These are phyloP conservation scores for Leptomonas pyrrhocoris DNA, from an alignment of 208 protist species.

Conservation along the genomic window DNA sequence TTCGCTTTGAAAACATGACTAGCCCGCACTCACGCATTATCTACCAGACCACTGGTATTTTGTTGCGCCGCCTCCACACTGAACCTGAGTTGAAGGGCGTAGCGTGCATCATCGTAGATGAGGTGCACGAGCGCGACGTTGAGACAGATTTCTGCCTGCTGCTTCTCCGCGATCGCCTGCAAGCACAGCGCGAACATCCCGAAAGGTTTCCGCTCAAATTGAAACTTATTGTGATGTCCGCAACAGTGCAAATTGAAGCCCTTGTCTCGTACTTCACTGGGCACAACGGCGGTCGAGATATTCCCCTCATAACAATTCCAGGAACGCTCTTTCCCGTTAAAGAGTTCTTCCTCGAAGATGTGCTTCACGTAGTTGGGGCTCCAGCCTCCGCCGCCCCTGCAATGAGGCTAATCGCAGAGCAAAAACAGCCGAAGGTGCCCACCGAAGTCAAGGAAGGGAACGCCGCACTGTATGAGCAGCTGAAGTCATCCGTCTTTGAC, in stretches of 20 bases:
- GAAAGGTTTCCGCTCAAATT: slow-evolving; percentile 50
- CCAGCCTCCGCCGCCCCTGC: slow-evolving; percentile 34
- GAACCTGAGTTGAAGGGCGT: slow-evolving; percentile 89
- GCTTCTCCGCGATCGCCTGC: slow-evolving; percentile 71
- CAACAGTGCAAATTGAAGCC: slow-evolving; percentile 83
- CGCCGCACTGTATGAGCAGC: slow-evolving; percentile 50
- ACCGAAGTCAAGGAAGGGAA: slow-evolving; percentile 3
- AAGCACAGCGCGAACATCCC: slow-evolving; percentile 49
- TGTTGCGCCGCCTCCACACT: slow-evolving; percentile 95
- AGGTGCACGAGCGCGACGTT: slow-evolving; percentile 88
- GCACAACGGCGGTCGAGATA: slow-evolving; percentile 30
- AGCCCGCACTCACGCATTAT: slow-evolving; percentile 93
- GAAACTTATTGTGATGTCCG: slow-evolving; percentile 98
- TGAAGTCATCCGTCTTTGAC: slow-evolving; percentile 62
- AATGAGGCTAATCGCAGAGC: slow-evolving; percentile 34
- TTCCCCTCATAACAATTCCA: slow-evolving; percentile 81
- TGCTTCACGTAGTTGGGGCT: slow-evolving; percentile 50
- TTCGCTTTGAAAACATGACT: slow-evolving; percentile 87
- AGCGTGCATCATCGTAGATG: slow-evolving; percentile 87
- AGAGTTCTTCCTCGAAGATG: slow-evolving; percentile 91
- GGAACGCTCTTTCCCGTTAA: slow-evolving; percentile 82
- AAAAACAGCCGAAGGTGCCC: background rate
- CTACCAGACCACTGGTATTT: slow-evolving; percentile 98
- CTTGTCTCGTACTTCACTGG: slow-evolving; percentile 72
- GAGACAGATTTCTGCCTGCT: slow-evolving; percentile 87